These are phyloP conservation scores for Wallemia mellicola DNA, from an alignment of 1,284 basidiomycete genomes.

Conservation along the genomic window DNA sequence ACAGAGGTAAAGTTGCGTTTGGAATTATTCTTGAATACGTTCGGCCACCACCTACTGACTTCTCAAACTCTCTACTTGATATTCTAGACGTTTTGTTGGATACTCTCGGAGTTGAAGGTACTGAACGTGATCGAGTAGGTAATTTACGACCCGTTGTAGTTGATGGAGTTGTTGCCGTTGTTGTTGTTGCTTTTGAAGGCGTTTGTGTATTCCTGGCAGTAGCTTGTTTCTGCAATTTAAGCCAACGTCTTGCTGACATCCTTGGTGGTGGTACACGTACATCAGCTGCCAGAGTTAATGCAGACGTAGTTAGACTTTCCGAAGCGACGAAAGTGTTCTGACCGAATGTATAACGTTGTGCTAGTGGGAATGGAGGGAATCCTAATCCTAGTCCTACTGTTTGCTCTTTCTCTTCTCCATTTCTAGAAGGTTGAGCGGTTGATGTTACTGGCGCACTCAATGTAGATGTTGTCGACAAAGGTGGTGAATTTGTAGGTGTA, in stretches of 20 bases:
- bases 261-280: neutral
- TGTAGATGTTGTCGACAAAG: neutral
- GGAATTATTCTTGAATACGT: neutral
- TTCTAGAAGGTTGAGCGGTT: neutral
- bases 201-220: neutral
- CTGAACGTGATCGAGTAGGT: neutral
- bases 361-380: neutral
- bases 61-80: neutral
- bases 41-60: neutral
- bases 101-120: neutral
- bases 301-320: neutral
- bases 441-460: neutral
- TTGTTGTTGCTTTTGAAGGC: neutral
- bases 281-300: neutral
- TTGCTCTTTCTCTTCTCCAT: neutral
- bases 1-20: neutral
- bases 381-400: neutral
- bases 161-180: neutral
- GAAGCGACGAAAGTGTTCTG: neutral
- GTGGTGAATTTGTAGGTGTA: neutral
- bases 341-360: neutral
- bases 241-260: neutral
- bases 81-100: neutral
- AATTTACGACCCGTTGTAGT: neutral
- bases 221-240: neutral